phyloP scores from a whole-genome alignment of 2,329 filamentous ascomycete species.

The Sclerotinia nivalis region DNA sequence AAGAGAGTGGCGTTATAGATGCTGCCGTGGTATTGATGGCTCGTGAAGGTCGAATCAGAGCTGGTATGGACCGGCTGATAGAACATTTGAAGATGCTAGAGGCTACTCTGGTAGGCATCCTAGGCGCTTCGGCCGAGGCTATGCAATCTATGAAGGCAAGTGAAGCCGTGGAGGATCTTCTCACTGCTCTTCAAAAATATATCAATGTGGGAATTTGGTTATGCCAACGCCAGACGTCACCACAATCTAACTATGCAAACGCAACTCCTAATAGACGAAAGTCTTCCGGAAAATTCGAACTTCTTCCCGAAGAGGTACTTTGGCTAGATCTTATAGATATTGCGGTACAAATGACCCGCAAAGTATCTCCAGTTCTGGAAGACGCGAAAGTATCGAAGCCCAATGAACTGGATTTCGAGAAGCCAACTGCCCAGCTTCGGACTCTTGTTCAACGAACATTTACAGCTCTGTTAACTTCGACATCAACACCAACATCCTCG shows the following conservation, averaged over 20 bases:
- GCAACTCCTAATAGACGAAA: slow-evolving; percentile 54
- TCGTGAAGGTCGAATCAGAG: slow-evolving; percentile 77
- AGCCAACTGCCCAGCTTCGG: slow-evolving; percentile 68
- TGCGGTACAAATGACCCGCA: slow-evolving; percentile 63
- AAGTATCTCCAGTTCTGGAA: slow-evolving; percentile 58
- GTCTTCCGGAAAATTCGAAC: slow-evolving; percentile 43
- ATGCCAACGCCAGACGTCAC: slow-evolving; percentile 80
- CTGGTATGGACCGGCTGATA: slow-evolving; percentile 84
- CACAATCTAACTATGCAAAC: slow-evolving; percentile 43
- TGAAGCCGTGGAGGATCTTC: slow-evolving; percentile 69
- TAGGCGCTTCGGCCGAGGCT: slow-evolving; percentile 60
- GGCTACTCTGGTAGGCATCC: slow-evolving; percentile 71
- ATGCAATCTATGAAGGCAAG: slow-evolving; percentile 57
- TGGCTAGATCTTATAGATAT: slow-evolving; percentile 64
- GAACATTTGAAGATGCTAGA: slow-evolving; percentile 78
- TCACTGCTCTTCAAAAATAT: slow-evolving; percentile 83
- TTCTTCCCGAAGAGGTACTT: slow-evolving; percentile 56
- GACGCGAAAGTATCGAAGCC: slow-evolving; percentile 37
- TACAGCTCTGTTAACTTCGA: slow-evolving; percentile 78
- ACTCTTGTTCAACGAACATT: slow-evolving; percentile 87
- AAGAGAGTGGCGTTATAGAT: slow-evolving; percentile 86
- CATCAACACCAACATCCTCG: slow-evolving; percentile 50
- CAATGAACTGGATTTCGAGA: slow-evolving; percentile 53
- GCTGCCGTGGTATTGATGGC: slow-evolving; percentile 90
- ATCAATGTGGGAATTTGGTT: slow-evolving; percentile 93